Conservation (phyloP, 306 rosid species). For the Ochetophila trinervis region DNA sequence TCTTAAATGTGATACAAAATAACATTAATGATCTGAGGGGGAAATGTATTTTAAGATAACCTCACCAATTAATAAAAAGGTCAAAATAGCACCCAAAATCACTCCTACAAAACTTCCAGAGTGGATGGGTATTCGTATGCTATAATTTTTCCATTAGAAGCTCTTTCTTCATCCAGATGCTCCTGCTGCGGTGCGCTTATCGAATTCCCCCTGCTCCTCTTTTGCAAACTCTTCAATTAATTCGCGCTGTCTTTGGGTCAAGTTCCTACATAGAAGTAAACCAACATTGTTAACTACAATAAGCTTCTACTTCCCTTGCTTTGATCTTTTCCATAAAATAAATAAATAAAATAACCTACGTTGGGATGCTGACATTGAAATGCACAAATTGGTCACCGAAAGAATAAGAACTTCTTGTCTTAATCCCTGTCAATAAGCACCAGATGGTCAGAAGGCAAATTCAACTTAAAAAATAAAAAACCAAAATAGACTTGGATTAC, state of each 20-base stretch:
- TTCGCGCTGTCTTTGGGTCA: conserved; percentile 72
- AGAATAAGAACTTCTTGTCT: conserved; percentile 52
- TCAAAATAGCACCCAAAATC: conserved; percentile 25
- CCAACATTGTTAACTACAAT: neutral
- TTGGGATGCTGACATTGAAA: conserved; percentile 79
- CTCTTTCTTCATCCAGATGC: conserved; percentile 42
- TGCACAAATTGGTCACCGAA: conserved; percentile 90
- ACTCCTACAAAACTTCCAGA: conserved; percentile 55
- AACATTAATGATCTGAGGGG: conserved; percentile 11
- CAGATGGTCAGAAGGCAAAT: neutral
- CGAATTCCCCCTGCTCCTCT: conserved; percentile 34
- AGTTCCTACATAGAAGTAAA: conserved; percentile 42
- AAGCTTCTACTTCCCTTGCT: neutral
- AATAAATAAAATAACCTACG: conserved; percentile 30
- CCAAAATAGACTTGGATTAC: neutral
- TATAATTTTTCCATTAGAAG: neutral
- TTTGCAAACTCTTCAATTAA: conserved; percentile 83
- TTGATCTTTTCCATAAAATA: neutral
- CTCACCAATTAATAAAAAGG: conserved; percentile 10
- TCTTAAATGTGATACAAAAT: neutral
- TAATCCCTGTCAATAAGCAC: conserved; percentile 53
- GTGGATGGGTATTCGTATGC: conserved; percentile 9
- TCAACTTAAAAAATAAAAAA: neutral
- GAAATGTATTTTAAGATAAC: conserved; percentile 30
- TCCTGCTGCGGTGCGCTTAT: conserved; percentile 24